Conservation (phyloP, 2,329 filamentous ascomycete genomes). For the Pyricularia sp. region DNA sequence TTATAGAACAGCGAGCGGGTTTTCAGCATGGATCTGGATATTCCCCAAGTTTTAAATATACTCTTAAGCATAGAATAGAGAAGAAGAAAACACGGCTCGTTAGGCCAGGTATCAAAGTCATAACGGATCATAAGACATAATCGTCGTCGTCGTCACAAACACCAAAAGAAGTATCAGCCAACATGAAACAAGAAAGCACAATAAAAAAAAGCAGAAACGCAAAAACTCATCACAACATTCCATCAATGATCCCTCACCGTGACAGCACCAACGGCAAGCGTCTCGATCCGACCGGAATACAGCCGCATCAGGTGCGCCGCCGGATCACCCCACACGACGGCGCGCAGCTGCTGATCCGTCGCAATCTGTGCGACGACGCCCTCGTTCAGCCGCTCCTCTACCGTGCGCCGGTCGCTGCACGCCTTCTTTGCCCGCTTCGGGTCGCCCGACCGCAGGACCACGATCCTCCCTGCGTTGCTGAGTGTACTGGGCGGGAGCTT, state of each 20-base stretch:
- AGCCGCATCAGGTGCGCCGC: slow-evolving; percentile 68
- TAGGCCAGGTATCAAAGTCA: neutral
- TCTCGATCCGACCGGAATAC: slow-evolving; percentile 60
- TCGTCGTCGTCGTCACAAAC: neutral
- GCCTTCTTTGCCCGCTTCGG: slow-evolving; percentile 23
- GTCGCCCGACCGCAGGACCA: slow-evolving; percentile 48
- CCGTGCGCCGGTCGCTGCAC: slow-evolving; percentile 24
- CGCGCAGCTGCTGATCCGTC: slow-evolving; percentile 53
- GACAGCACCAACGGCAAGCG: slow-evolving; percentile 55
- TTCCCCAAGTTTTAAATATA: neutral
- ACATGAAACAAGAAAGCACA: neutral
- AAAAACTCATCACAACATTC: neutral
- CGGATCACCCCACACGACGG: slow-evolving; percentile 69
- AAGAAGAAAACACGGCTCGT: neutral
- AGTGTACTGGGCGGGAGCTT: slow-evolving; percentile 51
- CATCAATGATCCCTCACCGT: slow-evolving; percentile 25
- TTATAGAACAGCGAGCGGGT: neutral
- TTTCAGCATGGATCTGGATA: neutral
- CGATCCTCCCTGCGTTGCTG: slow-evolving; percentile 55
- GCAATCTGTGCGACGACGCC: slow-evolving; percentile 57
- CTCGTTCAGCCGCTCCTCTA: slow-evolving; percentile 37
- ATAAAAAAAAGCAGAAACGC: neutral
- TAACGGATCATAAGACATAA: neutral
- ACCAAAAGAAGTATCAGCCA: neutral
- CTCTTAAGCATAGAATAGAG: neutral